Conservation (phyloP, 495 filamentous ascomycete genomes). For the Echria macrotheca region DNA sequence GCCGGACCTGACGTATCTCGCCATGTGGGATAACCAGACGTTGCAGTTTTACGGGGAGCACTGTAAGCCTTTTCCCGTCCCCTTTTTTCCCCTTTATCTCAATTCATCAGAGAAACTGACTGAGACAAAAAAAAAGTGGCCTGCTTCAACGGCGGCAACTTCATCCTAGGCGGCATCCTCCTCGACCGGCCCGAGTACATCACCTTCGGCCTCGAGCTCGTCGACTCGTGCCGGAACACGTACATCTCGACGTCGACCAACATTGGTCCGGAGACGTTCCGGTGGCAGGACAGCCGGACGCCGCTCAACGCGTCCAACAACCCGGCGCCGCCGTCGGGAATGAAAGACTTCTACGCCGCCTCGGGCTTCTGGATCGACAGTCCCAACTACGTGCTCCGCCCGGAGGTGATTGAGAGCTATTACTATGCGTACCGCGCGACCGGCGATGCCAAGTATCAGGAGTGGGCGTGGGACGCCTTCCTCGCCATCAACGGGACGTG, state of each 20-base stretch:
- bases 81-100: background rate
- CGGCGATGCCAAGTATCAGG: slow-evolving; percentile 63
- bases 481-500: slow-evolving; percentile 61
- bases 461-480: slow-evolving; percentile 85
- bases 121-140: slow-evolving; percentile 45
- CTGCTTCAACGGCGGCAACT: slow-evolving; percentile 83
- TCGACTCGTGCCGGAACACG: slow-evolving; percentile 67
- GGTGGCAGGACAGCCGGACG: slow-evolving; percentile 54
- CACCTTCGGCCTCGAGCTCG: slow-evolving; percentile 69
- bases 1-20: slow-evolving; percentile 71
- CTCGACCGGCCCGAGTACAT: slow-evolving; percentile 59
- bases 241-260: slow-evolving; percentile 62
- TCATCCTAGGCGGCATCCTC: slow-evolving; percentile 76
- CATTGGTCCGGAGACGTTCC: slow-evolving; percentile 76
- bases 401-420: slow-evolving; percentile 81
- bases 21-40: slow-evolving; percentile 51
- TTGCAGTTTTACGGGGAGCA: slow-evolving; percentile 54
- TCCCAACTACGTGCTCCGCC: slow-evolving; percentile 62
- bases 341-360: slow-evolving; percentile 53
- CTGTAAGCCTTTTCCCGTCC: slow-evolving; percentile 25
- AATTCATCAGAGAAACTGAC: background rate
- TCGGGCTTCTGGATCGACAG: slow-evolving; percentile 72
- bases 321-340: slow-evolving; percentile 35
- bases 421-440: slow-evolving; percentile 86
- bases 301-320: slow-evolving; percentile 33